Conservation (phyloP, 2,329 filamentous ascomycete species). For the Alternaria triticimaculans region DNA sequence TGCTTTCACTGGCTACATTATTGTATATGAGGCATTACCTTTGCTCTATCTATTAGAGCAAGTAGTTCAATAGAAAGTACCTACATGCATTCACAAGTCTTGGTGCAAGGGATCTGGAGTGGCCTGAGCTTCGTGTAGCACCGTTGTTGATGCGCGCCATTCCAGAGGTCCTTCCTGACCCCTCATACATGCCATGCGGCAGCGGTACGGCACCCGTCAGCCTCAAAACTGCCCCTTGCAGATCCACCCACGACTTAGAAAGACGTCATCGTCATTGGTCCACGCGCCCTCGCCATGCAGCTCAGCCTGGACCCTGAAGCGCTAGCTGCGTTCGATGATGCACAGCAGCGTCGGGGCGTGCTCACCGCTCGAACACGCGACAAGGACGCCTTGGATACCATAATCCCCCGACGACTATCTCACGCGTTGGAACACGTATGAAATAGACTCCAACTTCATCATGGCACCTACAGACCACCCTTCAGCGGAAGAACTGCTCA, state of each 20-base stretch:
- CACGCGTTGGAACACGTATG: background rate
- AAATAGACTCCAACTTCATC: constrained; percentile 3
- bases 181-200: background rate
- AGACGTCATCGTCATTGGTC: constrained; percentile 29
- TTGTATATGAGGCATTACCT: background rate
- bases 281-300: constrained; percentile 14
- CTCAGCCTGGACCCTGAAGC: constrained; percentile 39
- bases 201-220: constrained; percentile 12
- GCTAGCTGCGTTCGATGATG: constrained; percentile 16
- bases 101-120: background rate
- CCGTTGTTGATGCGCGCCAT: background rate
- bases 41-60: background rate
- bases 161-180: background rate
- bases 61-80: background rate
- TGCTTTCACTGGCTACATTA: background rate
- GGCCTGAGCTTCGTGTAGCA: background rate
- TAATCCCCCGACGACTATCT: constrained; percentile 1
- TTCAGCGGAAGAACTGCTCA: constrained; percentile 43
- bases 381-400: constrained; percentile 13
- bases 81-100: background rate
- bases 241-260: constrained; percentile 19
- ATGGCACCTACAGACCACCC: constrained; percentile 38
- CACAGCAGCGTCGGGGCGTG: constrained; percentile 3
- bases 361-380: constrained; percentile 37
- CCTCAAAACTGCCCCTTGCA: constrained; percentile 17